Base-by-base conservation (phyloP, 306 rosid genomes). In the Acacia acuminata region DNA sequence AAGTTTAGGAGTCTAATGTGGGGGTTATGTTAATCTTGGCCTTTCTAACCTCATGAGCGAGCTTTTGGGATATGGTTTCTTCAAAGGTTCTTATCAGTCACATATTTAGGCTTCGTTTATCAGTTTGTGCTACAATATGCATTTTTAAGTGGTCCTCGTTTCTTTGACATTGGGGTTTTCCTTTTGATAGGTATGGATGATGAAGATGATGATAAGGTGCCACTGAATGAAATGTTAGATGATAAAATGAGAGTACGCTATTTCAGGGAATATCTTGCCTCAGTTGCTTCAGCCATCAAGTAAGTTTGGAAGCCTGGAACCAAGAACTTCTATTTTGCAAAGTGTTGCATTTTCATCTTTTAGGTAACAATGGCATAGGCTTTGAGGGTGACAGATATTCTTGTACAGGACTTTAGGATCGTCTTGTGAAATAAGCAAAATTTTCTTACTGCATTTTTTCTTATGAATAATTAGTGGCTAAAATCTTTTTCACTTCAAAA, bases 101-200 rank as follows among this genome's bases (percentile, higher is more conserved):
- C 66, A 36, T 78, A n/a, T 64, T 45, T 77, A 5, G 42, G 58
- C 50, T 17, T 64, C 47, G 30, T 45, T 50, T 24, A 34, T 66
- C 20, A 32, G 42, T 66, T 77, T 32, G 71, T 73, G 73, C 74
- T 43, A 48, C 19, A 34, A 17, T 50, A 76, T 42, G 19, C 67
- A 72, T 77, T 50, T 30, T 63, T 48, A 53, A 85, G 61, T 42
- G 66, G 34, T 78, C 76, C 75, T 77, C 42, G 5, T 64, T 51
- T 48, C 78, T 83, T 58, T 58, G 30, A 34, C 58, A 56, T 25
- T 11, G 47, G 15, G n/a, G 77, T 75, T 81, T 87, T 70, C 61
- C 34, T 14, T 76, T 81, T 87, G 74, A 40, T 86, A 95, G 98
- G 98, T 63, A 89, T 95, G 97, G 98, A 95, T 89, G 98, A 95